These are phyloP conservation scores for Nasturtium officinale DNA, from an alignment of 345 rosid species.

Conservation along the genomic window DNA sequence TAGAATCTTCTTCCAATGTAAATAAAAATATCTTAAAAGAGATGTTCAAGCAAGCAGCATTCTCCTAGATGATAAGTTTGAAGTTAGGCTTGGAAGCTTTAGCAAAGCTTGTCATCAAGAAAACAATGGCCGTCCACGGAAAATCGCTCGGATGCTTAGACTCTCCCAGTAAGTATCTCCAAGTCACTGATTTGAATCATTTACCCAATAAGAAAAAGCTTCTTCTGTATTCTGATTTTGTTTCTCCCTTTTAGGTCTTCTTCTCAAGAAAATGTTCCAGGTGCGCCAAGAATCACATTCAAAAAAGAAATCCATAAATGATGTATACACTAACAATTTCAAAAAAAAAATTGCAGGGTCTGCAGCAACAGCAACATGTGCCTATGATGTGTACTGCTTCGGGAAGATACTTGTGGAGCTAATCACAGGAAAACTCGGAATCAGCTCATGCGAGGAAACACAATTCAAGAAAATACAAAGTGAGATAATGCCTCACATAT, in stretches of 20 bases:
- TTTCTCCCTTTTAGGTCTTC: constrained; percentile 26
- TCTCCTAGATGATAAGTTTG: constrained; percentile 90
- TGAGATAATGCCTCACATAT: constrained; percentile 61
- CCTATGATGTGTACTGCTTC: constrained; percentile 86
- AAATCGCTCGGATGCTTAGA: constrained; percentile 62
- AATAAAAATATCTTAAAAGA: constrained; percentile 41
- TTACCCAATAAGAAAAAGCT: constrained; percentile 9
- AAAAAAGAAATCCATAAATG: not conserved
- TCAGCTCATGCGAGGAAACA: constrained; percentile 63
- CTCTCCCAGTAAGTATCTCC: constrained; percentile 70
- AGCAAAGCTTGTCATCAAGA: constrained; percentile 66
- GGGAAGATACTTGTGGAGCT: constrained; percentile 88
- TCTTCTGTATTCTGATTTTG: constrained; percentile 8
- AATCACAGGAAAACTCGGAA: constrained; percentile 88
- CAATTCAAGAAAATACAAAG: constrained; percentile 62
- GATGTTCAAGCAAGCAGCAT: constrained; percentile 97
- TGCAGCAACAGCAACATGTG: constrained; percentile 50
- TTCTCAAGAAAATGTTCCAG: constrained; percentile 37
- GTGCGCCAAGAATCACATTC: constrained; percentile 9
- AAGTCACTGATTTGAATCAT: not conserved
- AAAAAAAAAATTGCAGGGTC: constrained; percentile 44
- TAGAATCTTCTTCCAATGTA: not conserved
- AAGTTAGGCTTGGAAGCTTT: constrained; percentile 93
- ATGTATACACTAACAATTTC: too few species aligned
- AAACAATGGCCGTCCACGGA: constrained; percentile 67